Conservation (phyloP, 2,329 filamentous ascomycete species). For the Fusarium keratoplasticum region DNA sequence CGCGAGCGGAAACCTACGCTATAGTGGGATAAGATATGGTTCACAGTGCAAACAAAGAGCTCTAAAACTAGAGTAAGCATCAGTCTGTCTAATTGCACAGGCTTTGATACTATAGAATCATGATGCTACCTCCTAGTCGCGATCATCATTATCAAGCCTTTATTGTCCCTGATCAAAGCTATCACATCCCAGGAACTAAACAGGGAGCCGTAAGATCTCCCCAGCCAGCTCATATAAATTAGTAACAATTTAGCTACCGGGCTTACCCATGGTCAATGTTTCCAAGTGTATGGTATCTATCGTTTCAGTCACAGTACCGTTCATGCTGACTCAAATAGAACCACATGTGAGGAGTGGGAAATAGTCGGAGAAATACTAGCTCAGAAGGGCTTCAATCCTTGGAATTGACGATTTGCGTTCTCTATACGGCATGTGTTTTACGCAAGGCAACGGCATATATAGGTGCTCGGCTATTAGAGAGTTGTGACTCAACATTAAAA, state of each 20-base stretch:
- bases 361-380: neutral
- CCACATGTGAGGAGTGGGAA: neutral
- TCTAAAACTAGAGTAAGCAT: neutral
- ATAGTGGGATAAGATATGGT: too few relatives aligned
- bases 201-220: neutral
- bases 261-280: neutral
- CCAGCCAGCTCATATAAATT: neutral
- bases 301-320: neutral
- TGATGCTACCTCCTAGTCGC: too few relatives aligned
- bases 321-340: neutral
- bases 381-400: rapidly evolving
- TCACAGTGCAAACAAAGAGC: neutral
- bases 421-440: too few relatives aligned
- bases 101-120: too few relatives aligned
- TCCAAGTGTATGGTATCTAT: neutral
- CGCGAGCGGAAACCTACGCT: neutral
- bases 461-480: neutral
- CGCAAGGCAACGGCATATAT: neutral
- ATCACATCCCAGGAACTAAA: neutral
- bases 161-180: neutral
- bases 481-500: neutral
- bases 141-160: neutral
- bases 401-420: neutral
- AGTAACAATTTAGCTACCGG: rapidly evolving
- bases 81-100: neutral